A percentile compares a stretch with the other conserved stretches of the same genome.
These are phyloP conservation scores for Trametes punicea DNA, from an alignment of 768 basidiomycete species.

Conservation along the genomic window DNA sequence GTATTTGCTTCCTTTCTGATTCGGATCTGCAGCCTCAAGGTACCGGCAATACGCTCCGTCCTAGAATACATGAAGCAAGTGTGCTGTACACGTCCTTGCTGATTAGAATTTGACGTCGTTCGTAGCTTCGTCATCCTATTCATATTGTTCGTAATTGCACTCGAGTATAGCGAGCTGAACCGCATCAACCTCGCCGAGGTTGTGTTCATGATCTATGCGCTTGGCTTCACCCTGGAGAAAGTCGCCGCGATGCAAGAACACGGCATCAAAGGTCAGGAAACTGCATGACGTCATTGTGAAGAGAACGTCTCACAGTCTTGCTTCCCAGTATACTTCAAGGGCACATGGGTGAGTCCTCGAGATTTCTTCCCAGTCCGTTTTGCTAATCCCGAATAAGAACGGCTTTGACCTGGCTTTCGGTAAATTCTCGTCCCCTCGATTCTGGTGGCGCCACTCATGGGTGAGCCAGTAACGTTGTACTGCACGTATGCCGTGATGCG, in stretches of 20 bases:
- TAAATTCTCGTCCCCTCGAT: slow-evolving; percentile 28
- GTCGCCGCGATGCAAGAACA: slow-evolving; percentile 95
- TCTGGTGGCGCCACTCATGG: background rate
- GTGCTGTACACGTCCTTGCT: background rate
- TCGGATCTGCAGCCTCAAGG: slow-evolving; percentile 63
- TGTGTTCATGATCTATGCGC: slow-evolving; percentile 72
- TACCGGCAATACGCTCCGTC: slow-evolving; percentile 86
- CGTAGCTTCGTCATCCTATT: slow-evolving; percentile 79
- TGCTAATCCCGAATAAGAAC: slow-evolving; percentile 46
- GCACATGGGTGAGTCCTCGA: slow-evolving; percentile 65
- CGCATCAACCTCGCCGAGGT: slow-evolving; percentile 64
- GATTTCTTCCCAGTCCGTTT: slow-evolving; percentile 1
- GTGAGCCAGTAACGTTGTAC: slow-evolving; percentile 67
- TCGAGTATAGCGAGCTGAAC: slow-evolving; percentile 66
- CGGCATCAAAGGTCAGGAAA: slow-evolving; percentile 70
- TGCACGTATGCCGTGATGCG: slow-evolving; percentile 74
- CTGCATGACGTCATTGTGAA: too few relatives aligned
- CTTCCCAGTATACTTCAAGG: slow-evolving; percentile 70
- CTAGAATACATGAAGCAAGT: slow-evolving; percentile 82
- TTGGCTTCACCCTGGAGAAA: slow-evolving; percentile 90
- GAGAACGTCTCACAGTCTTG: too few relatives aligned
- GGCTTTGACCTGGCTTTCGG: slow-evolving; percentile 93
- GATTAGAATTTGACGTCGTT: slow-evolving; percentile 1
- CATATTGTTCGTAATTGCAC: slow-evolving; percentile 71
- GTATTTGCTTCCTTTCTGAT: slow-evolving; percentile 2